Base-by-base conservation (phyloP, 2,329 filamentous ascomycete genomes). In the Neonectria sp. region DNA sequence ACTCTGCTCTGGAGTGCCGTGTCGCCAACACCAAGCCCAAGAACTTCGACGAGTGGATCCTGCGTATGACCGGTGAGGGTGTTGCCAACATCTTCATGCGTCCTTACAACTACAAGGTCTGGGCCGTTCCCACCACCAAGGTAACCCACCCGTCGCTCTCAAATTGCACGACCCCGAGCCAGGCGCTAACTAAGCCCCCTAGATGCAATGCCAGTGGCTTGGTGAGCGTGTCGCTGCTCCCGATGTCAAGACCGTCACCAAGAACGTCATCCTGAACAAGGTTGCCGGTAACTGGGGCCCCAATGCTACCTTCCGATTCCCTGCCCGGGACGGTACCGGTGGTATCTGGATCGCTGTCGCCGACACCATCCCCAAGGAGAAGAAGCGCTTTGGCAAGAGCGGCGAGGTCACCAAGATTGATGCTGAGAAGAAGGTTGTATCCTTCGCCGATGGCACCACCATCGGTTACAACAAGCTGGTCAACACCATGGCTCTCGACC, bases 31-130 rank as follows among this genome's bases (percentile, higher is more conserved):
- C 91, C 73, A 98, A 98, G 88, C 96, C 96, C 77, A 92, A 95
- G 87, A 89, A 97, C 86, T 99, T 99, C 78, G 96, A 99, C 79
- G 95, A 99, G 87, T 98, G 95, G 95, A 98, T 98, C 79, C 82
- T 98, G 77, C 91, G 96, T 78, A 97, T 93, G 86, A 95, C 93
- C 85, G 96, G 96, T 77, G 86, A 90, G 76, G 95, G 95, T 76
- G 89, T 99, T 78, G 95, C 95, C 74, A 91, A 99, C 82, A 88
- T 95, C 76, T 99, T 99, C 90, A 99, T 99, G 96, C 90, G 96
- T 77, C 96, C 96, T 61, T 99, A 99, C 89, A 99, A 99, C 90
- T 99, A 92, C 91, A 99, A 99, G 87, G 96, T 99, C 81, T 99
- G 96, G 96, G 96, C 96, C 70, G 95, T 98, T 77, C 96, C 96